Evolutionary conservation across 2,329 filamentous ascomycete species (phyloP).

Genomic region (Camptophora hylomeconis): DNA sequence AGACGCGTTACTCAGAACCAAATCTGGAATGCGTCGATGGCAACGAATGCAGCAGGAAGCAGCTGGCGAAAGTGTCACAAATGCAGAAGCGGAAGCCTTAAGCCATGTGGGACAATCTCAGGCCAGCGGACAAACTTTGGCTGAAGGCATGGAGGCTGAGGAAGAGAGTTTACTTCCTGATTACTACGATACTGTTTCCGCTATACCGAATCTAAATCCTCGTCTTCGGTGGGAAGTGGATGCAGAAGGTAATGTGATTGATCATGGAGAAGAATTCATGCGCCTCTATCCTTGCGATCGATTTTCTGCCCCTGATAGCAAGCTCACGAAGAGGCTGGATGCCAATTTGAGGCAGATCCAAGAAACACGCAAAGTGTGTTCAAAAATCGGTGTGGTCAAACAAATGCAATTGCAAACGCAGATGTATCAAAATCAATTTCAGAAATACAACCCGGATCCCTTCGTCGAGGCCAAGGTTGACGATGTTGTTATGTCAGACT

Average conservation of each 20-base stretch:
- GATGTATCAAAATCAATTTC: constrained; percentile 96
- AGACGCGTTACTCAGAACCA: constrained; percentile 71
- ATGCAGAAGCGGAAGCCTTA: constrained; percentile 31
- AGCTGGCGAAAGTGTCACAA: constrained; percentile 31
- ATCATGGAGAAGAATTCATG: constrained; percentile 75
- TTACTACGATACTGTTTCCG: constrained; percentile 81
- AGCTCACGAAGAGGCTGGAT: constrained; percentile 67
- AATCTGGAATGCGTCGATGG: constrained; percentile 81
- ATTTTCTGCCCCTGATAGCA: constrained; percentile 63
- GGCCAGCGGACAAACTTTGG: constrained; percentile 66
- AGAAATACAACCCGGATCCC: constrained; percentile 83
- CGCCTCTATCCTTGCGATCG: constrained; percentile 60
- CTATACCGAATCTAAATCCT: constrained; percentile 69
- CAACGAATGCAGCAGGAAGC: constrained; percentile 59
- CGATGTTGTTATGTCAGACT: constrained; percentile 77
- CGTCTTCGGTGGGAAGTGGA: constrained; percentile 82
- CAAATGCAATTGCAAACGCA: constrained; percentile 98
- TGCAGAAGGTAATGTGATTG: constrained; percentile 73
- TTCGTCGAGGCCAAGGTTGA: constrained; percentile 79
- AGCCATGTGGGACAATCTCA: constrained; percentile 18
- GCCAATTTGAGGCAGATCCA: constrained; percentile 91
- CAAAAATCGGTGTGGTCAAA: constrained; percentile 95
- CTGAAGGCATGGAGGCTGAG: constrained; percentile 87
- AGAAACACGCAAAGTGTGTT: constrained; percentile 87
- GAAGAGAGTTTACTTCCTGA: constrained; percentile 77